phyloP scores from a whole-genome alignment of 2,329 filamentous ascomycete species.

The Dactylellina sp. region DNA sequence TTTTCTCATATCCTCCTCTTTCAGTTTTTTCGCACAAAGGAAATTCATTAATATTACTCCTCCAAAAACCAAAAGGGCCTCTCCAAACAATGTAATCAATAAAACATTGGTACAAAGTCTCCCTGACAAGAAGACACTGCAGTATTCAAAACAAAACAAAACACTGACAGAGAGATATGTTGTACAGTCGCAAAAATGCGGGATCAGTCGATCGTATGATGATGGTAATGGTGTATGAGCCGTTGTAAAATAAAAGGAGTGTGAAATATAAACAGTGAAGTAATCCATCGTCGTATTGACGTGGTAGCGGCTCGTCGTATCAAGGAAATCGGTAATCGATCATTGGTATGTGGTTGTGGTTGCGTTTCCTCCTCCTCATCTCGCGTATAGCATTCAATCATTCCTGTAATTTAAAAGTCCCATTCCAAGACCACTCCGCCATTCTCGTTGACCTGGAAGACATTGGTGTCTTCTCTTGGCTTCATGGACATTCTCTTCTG shows the following conservation, averaged over 20 bases:
- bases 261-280: conserved; percentile 17
- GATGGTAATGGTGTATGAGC: neutral
- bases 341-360: neutral
- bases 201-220: neutral
- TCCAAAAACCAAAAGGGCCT: conserved; percentile 17
- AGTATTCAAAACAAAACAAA: neutral
- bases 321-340: conserved; percentile 6
- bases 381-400: neutral
- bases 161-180: conserved; percentile 2
- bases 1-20: conserved; percentile 8
- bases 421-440: conserved; percentile 40
- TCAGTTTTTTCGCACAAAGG: conserved; percentile 25
- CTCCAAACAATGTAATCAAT: neutral
- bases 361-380: neutral
- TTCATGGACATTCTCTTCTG: conserved; percentile 45
- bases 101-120: conserved; percentile 11
- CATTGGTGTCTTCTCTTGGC: conserved; percentile 14
- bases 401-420: conserved; percentile 23
- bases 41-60: conserved; percentile 46
- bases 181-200: conserved; percentile 19
- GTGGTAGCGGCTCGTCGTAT: conserved; percentile 5
- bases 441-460: conserved; percentile 39
- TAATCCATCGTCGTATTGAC: neutral
- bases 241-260: neutral
- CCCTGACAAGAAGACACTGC: neutral